Conservation (phyloP, 805 yeast species). For the Torulaspora gathmanii region DNA sequence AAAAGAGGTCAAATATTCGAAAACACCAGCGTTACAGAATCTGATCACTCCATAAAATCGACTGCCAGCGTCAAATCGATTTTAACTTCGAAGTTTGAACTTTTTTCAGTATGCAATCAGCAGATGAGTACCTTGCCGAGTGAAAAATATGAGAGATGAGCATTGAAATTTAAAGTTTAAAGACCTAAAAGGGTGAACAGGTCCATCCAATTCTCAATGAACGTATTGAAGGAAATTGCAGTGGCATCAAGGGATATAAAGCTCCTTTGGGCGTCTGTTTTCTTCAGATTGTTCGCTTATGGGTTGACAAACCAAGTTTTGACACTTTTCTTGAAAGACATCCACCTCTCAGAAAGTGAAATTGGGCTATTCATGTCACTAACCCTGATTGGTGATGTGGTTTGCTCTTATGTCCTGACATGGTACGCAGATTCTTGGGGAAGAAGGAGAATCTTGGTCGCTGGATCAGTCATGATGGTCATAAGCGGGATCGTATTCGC, state of each 20-base stretch:
- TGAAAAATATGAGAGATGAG: conserved; percentile 5
- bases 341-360: conserved; percentile 49
- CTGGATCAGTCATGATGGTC: conserved; percentile 66
- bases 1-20: neutral
- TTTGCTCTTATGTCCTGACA: conserved; percentile 63
- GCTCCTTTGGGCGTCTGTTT: conserved; percentile 63
- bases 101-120: neutral
- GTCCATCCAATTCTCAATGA: conserved; percentile 7
- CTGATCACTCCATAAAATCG: conserved; percentile 1
- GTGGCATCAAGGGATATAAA: conserved; percentile 50
- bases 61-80: neutral
- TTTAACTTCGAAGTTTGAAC: neutral
- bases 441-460: conserved; percentile 54
- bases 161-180: neutral
- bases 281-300: conserved; percentile 65
- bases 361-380: conserved; percentile 80
- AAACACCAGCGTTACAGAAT: neutral
- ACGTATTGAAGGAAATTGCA: conserved; percentile 25
- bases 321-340: conserved; percentile 56
- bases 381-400: conserved; percentile 74
- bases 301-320: conserved; percentile 78
- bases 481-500: conserved; percentile 63
- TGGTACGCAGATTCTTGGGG: conserved; percentile 76
- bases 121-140: neutral
- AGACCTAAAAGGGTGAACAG: neutral